Evolutionary conservation across 2,329 filamentous ascomycete species (phyloP).

Genomic region (Pseudogymnoascus sp.): DNA sequence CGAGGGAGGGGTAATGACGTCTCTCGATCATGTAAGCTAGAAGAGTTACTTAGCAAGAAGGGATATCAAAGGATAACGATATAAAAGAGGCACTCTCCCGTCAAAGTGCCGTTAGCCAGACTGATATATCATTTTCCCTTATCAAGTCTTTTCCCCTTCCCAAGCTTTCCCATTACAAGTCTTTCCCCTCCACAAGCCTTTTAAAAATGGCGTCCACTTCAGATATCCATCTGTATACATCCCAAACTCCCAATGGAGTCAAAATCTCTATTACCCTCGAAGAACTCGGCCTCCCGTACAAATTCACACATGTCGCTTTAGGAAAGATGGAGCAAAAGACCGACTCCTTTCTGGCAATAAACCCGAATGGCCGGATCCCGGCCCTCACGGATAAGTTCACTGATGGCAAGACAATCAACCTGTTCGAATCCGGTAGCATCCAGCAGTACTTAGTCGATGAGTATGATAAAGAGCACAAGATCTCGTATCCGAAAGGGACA

Average conservation of each 20-base stretch:
- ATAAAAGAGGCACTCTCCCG: background rate
- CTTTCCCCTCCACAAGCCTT: conserved; percentile 16
- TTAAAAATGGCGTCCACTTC: conserved; percentile 34
- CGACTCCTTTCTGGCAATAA: conserved; percentile 82
- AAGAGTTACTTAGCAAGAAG: background rate
- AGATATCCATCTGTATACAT: conserved; percentile 42
- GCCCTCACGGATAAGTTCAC: conserved; percentile 72
- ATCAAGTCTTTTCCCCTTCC: too few relatives aligned
- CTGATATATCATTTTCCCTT: conserved; percentile 11
- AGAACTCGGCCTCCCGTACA: conserved; percentile 76
- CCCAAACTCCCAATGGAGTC: conserved; percentile 79
- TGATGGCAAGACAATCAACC: conserved; percentile 61
- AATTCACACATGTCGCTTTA: conserved; percentile 63
- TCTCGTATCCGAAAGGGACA: conserved; percentile 65
- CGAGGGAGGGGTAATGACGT: conserved; percentile 7
- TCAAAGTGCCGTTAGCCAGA: background rate
- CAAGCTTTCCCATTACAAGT: too few relatives aligned
- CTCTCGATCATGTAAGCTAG: background rate
- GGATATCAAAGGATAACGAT: background rate
- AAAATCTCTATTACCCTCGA: conserved; percentile 82
- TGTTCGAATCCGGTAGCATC: conserved; percentile 81
- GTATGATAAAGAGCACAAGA: conserved; percentile 74
- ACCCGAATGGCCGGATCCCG: conserved; percentile 87
- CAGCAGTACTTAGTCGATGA: conserved; percentile 74
- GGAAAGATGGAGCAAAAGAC: conserved; percentile 72